Evolutionary conservation across 768 basidiomycete genomes (phyloP).

Genomic region (Leccinellum rugosiceps): DNA sequence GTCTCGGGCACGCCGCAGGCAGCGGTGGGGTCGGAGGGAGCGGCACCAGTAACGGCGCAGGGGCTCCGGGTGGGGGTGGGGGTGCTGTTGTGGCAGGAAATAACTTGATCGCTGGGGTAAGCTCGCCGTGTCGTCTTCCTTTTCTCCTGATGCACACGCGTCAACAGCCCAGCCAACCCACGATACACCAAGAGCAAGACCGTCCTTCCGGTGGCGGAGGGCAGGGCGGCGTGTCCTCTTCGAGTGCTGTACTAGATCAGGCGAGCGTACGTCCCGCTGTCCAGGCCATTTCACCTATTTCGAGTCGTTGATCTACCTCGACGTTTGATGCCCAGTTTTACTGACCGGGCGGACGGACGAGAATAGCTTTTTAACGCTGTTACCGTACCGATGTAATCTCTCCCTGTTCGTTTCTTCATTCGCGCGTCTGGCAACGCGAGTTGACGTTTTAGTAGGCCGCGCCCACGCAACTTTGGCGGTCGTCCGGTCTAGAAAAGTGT

Average conservation of each 20-base stretch:
- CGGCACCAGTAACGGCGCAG: background rate
- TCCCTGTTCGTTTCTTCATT: background rate
- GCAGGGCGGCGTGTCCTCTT: constrained; percentile 19
- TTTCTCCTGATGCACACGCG: background rate
- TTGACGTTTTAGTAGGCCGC: background rate
- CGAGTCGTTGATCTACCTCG: background rate
- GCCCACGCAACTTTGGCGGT: background rate
- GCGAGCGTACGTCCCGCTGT: constrained; percentile 1
- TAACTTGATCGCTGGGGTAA: constrained; percentile 25
- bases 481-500: background rate
- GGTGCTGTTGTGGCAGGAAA: constrained; percentile 9
- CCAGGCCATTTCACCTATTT: background rate
- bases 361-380: constrained; percentile 1
- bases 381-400: constrained; percentile 5
- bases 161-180: constrained; percentile 23
- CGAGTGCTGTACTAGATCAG: constrained; percentile 26
- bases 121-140: background rate
- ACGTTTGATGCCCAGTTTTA: constrained; percentile 19
- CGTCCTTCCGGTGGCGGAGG: constrained; percentile 16
- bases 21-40: background rate
- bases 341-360: constrained; percentile 7
- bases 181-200: constrained; percentile 25
- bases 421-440: background rate
- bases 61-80: background rate
- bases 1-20: constrained; percentile 14